Percentiles rank a stretch among this genome's conserved stretches.
phyloP scores from a whole-genome alignment of 169 alveolate species.

The Plasmodium coatneyi region DNA sequence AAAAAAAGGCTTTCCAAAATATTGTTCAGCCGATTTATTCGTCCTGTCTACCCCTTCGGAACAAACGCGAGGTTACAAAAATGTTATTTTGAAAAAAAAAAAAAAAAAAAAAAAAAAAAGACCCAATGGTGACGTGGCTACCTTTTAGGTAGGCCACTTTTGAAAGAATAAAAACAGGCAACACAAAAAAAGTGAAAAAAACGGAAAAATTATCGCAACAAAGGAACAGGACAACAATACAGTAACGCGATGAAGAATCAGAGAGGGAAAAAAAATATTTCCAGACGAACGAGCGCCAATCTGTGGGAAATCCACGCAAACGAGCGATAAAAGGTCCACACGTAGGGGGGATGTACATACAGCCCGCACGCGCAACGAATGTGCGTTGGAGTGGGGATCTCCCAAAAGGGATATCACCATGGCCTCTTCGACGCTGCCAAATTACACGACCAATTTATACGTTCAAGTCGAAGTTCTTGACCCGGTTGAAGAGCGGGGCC shows the following conservation, averaged over 20 bases:
- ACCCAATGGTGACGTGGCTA: neutral
- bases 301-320: neutral
- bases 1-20: neutral
- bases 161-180: neutral
- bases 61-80: neutral
- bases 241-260: neutral
- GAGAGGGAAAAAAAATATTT: neutral
- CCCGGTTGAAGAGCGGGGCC: constrained; percentile 53
- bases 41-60: neutral
- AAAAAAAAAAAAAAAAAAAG: neutral
- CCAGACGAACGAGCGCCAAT: neutral
- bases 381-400: neutral
- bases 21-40: neutral
- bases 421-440: neutral
- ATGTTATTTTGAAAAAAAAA: neutral
- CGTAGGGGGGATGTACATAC: neutral
- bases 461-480: constrained; percentile 26
- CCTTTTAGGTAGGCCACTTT: neutral
- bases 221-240: neutral
- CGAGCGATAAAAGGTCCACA: neutral
- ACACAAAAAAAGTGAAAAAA: neutral
- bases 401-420: neutral
- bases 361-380: neutral
- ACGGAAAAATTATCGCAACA: neutral
- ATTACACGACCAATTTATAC: neutral